phyloP scores from a whole-genome alignment of 2,329 filamentous ascomycete species.

The Monosporascus sp. region DNA sequence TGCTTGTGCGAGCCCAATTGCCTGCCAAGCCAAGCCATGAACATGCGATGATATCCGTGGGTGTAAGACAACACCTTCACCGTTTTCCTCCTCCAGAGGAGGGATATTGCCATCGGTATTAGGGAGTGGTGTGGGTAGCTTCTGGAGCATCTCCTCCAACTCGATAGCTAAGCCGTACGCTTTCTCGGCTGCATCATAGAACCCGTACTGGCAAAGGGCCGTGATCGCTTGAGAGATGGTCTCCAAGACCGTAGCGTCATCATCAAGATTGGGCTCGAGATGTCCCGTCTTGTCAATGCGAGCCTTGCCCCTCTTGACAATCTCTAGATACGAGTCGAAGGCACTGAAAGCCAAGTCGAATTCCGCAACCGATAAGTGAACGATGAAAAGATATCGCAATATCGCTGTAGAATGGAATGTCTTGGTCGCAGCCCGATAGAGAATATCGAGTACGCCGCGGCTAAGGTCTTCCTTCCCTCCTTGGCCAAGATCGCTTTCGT shows the following conservation, averaged over 20 bases:
- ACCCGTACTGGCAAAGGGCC: slow-evolving; percentile 78
- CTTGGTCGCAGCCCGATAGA: slow-evolving; percentile 87
- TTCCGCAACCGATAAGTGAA: slow-evolving; percentile 82
- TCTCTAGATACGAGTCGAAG: slow-evolving; percentile 85
- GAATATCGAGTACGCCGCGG: slow-evolving; percentile 73
- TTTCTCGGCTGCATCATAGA: slow-evolving; percentile 68
- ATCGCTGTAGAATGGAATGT: slow-evolving; percentile 94
- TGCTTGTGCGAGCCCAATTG: slow-evolving; percentile 79
- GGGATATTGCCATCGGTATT: slow-evolving; percentile 22
- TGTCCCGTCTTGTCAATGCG: slow-evolving; percentile 75
- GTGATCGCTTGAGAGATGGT: slow-evolving; percentile 77
- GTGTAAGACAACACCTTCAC: slow-evolving; percentile 28
- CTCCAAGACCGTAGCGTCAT: slow-evolving; percentile 68
- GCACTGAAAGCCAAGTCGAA: slow-evolving; percentile 89
- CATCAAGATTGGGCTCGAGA: slow-evolving; percentile 66
- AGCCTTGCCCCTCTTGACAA: slow-evolving; percentile 79
- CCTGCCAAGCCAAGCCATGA: slow-evolving; percentile 70
- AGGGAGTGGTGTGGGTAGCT: slow-evolving; percentile 36
- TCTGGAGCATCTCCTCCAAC: slow-evolving; percentile 70
- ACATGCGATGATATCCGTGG: slow-evolving; percentile 51
- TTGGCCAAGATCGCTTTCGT: slow-evolving; percentile 72
- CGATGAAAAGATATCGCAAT: slow-evolving; percentile 77
- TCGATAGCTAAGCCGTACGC: slow-evolving; percentile 65
- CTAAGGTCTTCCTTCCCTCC: slow-evolving; percentile 73
- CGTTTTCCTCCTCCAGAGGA: slow-evolving; percentile 28